Base-by-base conservation (phyloP, 371 early-diverging fungal species). In the Lichtheimia ramosa region DNA sequence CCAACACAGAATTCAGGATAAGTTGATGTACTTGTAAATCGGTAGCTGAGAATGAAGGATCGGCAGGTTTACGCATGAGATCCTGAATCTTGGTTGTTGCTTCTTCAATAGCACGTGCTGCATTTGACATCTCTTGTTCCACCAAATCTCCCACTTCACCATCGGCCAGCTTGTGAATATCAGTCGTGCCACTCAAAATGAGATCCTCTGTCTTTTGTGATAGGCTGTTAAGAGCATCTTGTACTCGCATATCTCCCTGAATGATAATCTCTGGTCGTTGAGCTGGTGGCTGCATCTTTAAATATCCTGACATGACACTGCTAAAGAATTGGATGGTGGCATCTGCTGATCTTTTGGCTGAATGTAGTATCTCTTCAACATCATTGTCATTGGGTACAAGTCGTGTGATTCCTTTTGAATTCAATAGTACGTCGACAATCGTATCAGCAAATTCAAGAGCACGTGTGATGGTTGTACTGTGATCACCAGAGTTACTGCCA, bases 71-170 rank as follows among this genome's bases (percentile, higher is more conserved):
- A 61, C 79, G 75, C 77, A 94, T 81, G 62, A 98, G 77, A 3
- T 82, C 87, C 73, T 91, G 87, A 58, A 98, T 79, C 21, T 90
- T 86, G 16, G 83, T 80, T 4, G 94, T 87, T 5, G 98, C 98
- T 49, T 91, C 94, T 69, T 95, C 94, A 66, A 98, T 96, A 3
- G 93, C 93, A 42, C 86, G 79, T 8, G 96, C 95, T 3, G 97
- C 98, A 46, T 87, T 85, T 43, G 85, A 76, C 98, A 98, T 96
- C 73, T 94, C 95, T 59, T 88, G 79, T 65, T 96, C 98, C 40
- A 98, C 97, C 51, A 92, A 74, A 63, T 94, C 93, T 14, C 91
- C 92, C 23, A 98, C 73, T 70, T 97, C 96, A n/a, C 85, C 90
- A 60, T 88, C 89, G 16, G 72, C 81, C 63, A 75, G 69, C 56